phyloP scores from a whole-genome alignment of 495 filamentous ascomycete species.

The Haplographium delicatum region DNA sequence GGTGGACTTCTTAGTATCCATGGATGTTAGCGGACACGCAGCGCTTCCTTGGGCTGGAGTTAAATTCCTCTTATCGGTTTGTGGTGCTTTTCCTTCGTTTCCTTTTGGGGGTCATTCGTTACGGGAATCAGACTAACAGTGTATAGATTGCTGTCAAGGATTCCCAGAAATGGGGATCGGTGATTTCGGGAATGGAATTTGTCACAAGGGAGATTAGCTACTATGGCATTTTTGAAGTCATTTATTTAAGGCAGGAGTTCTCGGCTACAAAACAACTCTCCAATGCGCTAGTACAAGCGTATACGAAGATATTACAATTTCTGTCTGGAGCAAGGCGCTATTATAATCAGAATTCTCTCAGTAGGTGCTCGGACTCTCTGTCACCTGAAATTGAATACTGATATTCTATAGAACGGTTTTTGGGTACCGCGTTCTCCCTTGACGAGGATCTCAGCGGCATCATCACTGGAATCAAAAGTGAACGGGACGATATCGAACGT shows the following conservation, averaged over 20 bases:
- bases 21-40: conserved; percentile 37
- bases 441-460: conserved; percentile 11
- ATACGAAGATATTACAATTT: conserved; percentile 13
- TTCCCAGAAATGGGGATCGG: conserved; percentile 13
- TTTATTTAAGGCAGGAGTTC: conserved; percentile 15
- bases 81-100: conserved; percentile 6
- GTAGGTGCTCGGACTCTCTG: conserved; percentile 3
- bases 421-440: conserved; percentile 13
- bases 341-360: conserved; percentile 13
- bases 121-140: neutral
- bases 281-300: conserved; percentile 5
- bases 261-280: conserved; percentile 10
- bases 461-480: conserved; percentile 7
- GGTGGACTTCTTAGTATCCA: conserved; percentile 32
- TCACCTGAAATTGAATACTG: conserved; percentile 5
- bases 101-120: neutral
- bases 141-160: conserved; percentile 18
- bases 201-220: conserved; percentile 18
- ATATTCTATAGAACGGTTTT: conserved; percentile 11
- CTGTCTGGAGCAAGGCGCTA: conserved; percentile 12
- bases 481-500: conserved; percentile 14
- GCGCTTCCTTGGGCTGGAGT: conserved; percentile 41
- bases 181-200: conserved; percentile 13
- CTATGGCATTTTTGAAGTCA: conserved; percentile 22
- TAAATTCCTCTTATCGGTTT: conserved; percentile 34